Conservation (phyloP, 2,329 filamentous ascomycete species). For the Byssochlamys sp. region DNA sequence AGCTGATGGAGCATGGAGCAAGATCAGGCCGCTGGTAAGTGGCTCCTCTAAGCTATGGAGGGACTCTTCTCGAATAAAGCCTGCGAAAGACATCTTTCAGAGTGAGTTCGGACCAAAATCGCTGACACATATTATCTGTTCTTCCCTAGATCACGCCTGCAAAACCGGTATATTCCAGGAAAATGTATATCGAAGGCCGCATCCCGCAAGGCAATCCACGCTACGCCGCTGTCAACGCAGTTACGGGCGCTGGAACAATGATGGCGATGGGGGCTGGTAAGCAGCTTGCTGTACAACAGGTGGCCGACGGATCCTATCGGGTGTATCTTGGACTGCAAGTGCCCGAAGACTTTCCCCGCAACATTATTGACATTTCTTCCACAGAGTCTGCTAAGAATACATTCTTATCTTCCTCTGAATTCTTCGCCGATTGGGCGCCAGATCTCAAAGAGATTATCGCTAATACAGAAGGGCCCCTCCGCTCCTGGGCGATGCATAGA, state of each 20-base stretch:
- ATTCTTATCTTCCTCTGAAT: not conserved
- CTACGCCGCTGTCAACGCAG: not conserved
- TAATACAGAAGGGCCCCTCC: not conserved
- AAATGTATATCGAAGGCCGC: conserved; percentile 6
- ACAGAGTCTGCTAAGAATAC: not conserved
- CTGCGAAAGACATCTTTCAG: not conserved
- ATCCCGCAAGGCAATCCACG: conserved; percentile 6
- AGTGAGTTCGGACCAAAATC: not conserved
- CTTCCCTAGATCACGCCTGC: not conserved
- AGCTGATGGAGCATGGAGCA: conserved; percentile 18
- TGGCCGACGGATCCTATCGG: not conserved
- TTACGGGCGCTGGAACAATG: not conserved
- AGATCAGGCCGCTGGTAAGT: conserved; percentile 3
- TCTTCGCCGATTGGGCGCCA: not conserved
- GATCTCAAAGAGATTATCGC: not conserved
- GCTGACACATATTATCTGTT: not conserved
- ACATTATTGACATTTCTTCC: not conserved
- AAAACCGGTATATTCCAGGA: not conserved
- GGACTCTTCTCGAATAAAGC: conserved; percentile 11
- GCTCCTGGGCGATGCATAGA: not conserved
- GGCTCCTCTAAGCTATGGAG: conserved; percentile 10
- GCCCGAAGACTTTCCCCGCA: not conserved
- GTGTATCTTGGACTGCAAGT: not conserved
- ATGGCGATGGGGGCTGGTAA: not conserved
- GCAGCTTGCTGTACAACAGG: not conserved